phyloP scores from a whole-genome alignment of 495 filamentous ascomycete genomes.

The Gamarada debralockiae region DNA sequence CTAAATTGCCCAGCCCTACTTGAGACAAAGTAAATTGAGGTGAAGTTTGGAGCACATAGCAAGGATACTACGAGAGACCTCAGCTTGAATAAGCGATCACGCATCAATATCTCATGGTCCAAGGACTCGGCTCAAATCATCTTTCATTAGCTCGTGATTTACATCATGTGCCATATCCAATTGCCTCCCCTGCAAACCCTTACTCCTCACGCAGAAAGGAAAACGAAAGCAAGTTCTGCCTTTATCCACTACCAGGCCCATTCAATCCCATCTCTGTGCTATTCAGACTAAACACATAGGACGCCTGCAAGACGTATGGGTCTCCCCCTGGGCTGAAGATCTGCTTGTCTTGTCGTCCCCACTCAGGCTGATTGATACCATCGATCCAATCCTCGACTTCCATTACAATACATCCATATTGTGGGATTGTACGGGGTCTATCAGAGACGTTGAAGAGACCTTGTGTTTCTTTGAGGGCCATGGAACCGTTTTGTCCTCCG shows the following conservation, averaged over 20 bases:
- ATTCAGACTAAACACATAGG: constrained; percentile 50
- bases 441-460: constrained; percentile 39
- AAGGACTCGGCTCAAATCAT: too few relatives aligned
- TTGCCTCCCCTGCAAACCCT: too few relatives aligned
- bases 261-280: constrained; percentile 12
- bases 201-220: too few relatives aligned
- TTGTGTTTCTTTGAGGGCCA: constrained; percentile 60
- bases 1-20: too few relatives aligned
- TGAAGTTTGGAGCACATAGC: too few relatives aligned
- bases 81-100: too few relatives aligned
- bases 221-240: too few relatives aligned
- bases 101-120: too few relatives aligned
- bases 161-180: too few relatives aligned
- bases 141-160: too few relatives aligned
- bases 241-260: constrained; percentile 15
- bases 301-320: constrained; percentile 61
- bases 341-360: constrained; percentile 60
- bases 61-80: too few relatives aligned
- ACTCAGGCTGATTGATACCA: constrained; percentile 75
- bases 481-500: constrained; percentile 64
- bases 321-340: constrained; percentile 59
- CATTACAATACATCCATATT: constrained; percentile 73
- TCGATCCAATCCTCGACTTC: constrained; percentile 74
- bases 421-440: constrained; percentile 46
- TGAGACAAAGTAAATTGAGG: too few relatives aligned